A percentile compares a stretch with the other conserved stretches of the same genome.
These are phyloP conservation scores for Malus fusca DNA, from an alignment of 306 rosid genomes.

Conservation along the genomic window DNA sequence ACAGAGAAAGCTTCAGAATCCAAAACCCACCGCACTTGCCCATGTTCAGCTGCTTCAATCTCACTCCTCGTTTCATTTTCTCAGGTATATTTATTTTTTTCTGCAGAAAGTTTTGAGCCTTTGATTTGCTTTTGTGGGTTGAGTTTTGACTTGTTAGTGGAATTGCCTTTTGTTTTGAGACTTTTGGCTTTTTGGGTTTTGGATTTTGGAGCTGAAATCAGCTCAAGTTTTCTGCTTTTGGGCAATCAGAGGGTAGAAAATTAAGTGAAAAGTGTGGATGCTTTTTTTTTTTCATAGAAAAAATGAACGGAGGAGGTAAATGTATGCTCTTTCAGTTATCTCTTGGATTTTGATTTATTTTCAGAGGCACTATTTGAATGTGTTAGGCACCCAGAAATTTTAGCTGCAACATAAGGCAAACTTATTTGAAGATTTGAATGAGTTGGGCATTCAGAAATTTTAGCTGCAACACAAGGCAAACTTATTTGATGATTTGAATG, in stretches of 20 bases:
- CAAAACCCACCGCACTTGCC: not conserved
- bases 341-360: not conserved
- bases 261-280: not conserved
- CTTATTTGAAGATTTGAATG: not conserved
- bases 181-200: slow-evolving; percentile 4
- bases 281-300: not conserved
- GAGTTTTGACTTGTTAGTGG: not conserved
- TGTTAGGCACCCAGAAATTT: no score
- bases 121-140: slow-evolving; percentile 3
- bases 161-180: not conserved
- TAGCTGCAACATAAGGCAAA: no score
- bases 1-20: not conserved
- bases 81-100: not conserved
- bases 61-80: not conserved
- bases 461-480: no score
- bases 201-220: not conserved
- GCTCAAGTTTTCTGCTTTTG: slow-evolving; percentile 7
- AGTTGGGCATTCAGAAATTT: not conserved
- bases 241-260: slow-evolving; percentile 7
- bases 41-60: not conserved
- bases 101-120: not conserved
- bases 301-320: no score
- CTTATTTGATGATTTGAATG: not conserved
- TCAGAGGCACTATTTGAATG: not conserved
- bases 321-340: no score